Evolutionary conservation across 2,329 filamentous ascomycete genomes (phyloP).

Genomic region (Colletotrichum godetiae): DNA sequence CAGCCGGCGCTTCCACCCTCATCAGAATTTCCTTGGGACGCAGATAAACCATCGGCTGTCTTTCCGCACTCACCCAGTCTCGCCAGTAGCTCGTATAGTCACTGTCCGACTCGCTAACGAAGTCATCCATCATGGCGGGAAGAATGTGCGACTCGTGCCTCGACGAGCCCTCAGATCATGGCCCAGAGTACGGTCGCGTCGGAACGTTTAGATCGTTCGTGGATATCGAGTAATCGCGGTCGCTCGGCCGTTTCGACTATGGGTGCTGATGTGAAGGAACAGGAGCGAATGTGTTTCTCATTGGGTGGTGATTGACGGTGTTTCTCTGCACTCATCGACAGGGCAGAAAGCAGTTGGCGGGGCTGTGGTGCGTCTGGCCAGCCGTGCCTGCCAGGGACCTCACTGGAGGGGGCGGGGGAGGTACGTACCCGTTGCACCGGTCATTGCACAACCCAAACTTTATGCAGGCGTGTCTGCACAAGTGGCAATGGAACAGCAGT

Average conservation of each 20-base stretch:
- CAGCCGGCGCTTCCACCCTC: not conserved
- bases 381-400: not conserved
- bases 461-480: not conserved
- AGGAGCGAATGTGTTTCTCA: slow-evolving; percentile 5
- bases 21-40: not conserved
- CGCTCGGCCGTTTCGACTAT: not conserved
- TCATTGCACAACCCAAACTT: not conserved
- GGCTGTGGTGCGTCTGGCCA: slow-evolving; percentile 20
- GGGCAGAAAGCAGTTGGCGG: slow-evolving; percentile 31
- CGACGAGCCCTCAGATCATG: slow-evolving; percentile 27
- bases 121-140: slow-evolving; percentile 84
- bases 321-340: slow-evolving; percentile 23
- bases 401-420: slow-evolving; percentile 3
- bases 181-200: not conserved
- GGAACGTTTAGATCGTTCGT: not conserved
- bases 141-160: slow-evolving; percentile 28
- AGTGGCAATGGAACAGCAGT: not conserved
- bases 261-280: not conserved
- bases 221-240: not conserved
- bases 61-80: slow-evolving; percentile 84
- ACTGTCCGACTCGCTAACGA: slow-evolving; percentile 96
- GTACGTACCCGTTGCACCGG: slow-evolving; percentile 1
- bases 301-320: slow-evolving; percentile 10
- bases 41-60: not conserved
- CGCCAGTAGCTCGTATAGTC: slow-evolving; percentile 99